Evolutionary conservation across 2,329 filamentous ascomycete genomes (phyloP).

Genomic region (Alternaria triticimaculans): DNA sequence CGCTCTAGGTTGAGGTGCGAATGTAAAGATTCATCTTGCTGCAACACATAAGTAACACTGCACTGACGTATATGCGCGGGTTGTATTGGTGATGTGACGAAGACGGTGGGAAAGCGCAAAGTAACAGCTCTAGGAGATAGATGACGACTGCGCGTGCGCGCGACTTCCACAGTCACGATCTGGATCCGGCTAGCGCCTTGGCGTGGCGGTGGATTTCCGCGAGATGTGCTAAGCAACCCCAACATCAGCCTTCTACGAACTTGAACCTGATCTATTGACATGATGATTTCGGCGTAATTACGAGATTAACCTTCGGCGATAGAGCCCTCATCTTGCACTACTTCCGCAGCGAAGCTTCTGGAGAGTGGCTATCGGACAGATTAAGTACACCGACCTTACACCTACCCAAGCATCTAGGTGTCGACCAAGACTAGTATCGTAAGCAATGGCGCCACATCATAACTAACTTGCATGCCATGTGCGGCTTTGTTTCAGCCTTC

Average conservation of each 20-base stretch:
- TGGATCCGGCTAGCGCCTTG: not conserved
- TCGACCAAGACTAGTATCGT: not conserved
- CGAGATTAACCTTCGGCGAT: not conserved
- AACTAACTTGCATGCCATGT: not conserved
- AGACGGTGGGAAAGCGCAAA: not conserved
- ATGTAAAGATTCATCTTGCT: not conserved
- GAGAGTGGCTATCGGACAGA: not conserved
- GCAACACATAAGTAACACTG: not conserved
- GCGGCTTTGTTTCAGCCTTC: not conserved
- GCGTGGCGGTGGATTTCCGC: constrained; percentile 7
- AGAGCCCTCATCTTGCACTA: not conserved
- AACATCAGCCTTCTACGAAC: not conserved
- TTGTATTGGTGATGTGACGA: not conserved
- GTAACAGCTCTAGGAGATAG: not conserved
- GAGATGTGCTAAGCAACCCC: constrained; percentile 7
- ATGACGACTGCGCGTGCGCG: not conserved
- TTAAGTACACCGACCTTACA: not conserved
- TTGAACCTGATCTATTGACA: not conserved
- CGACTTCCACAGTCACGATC: not conserved
- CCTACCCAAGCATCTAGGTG: not conserved
- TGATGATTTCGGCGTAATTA: not conserved
- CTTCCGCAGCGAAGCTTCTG: not conserved
- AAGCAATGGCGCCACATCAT: not conserved
- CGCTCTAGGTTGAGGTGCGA: not conserved
- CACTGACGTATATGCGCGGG: no score